Conservation (phyloP, 306 rosid species). For the Boehmeria nivea region DNA sequence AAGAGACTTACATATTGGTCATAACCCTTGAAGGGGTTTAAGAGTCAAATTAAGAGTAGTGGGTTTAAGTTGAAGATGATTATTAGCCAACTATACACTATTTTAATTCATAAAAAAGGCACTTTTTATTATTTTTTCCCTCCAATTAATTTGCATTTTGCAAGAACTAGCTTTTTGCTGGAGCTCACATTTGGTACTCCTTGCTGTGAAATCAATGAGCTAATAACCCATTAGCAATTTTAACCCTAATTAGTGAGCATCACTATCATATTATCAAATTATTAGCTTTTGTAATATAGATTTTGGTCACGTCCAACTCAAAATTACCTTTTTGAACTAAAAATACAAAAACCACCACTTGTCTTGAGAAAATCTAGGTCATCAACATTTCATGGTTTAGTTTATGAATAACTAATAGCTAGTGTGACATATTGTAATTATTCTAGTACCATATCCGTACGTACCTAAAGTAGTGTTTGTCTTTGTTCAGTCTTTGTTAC, state of each 20-base stretch:
- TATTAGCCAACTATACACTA: background rate
- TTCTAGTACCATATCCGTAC: slow-evolving; percentile 33
- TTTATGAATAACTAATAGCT: no score
- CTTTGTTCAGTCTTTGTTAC: slow-evolving; percentile 11
- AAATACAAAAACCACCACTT: no score
- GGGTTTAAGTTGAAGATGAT: slow-evolving; percentile 16
- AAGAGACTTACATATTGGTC: background rate
- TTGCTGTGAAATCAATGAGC: background rate
- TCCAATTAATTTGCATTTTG: slow-evolving; percentile 1
- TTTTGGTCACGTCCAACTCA: no score
- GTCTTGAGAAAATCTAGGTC: no score
- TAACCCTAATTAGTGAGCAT: background rate
- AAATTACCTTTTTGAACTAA: no score
- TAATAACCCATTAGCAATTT: background rate
- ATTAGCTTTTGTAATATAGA: no score
- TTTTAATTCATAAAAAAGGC: background rate
- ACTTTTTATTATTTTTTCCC: background rate
- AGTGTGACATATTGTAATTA: background rate
- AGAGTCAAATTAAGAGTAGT: background rate
- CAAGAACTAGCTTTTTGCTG: background rate
- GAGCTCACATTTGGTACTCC: slow-evolving; percentile 4
- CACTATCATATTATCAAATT: no score
- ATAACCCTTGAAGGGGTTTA: background rate
- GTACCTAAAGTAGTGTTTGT: slow-evolving; percentile 22
- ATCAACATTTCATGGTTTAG: no score